Percentiles rank a stretch among this genome's conserved stretches.
These are phyloP conservation scores for Solanum hybrid DNA, from an alignment of 305 asterid genomes.

Conservation along the genomic window DNA sequence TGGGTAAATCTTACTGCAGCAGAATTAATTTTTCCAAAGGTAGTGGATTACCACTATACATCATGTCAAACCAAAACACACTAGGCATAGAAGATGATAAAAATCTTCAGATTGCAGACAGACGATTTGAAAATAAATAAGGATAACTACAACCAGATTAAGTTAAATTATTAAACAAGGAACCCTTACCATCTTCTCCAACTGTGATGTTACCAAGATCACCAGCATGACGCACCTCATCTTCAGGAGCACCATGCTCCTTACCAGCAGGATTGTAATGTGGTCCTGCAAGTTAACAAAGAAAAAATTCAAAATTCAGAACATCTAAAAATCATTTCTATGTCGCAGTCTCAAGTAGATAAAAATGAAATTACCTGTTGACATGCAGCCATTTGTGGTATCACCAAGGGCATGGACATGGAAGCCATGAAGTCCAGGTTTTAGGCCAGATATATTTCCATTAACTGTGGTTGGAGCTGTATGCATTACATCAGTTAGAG, in stretches of 20 bases:
- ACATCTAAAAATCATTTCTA: not conserved
- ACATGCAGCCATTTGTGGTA: slow-evolving; percentile 94
- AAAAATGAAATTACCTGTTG: slow-evolving; percentile 59
- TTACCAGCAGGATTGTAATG: slow-evolving; percentile 85
- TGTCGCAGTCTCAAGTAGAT: not conserved
- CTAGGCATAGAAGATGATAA: not conserved
- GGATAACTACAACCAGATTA: not conserved
- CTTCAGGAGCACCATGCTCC: slow-evolving; percentile 88
- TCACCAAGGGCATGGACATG: slow-evolving; percentile 96
- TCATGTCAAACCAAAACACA: not conserved
- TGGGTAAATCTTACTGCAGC: not conserved
- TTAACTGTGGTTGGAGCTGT: slow-evolving; percentile 70
- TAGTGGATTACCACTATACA: not conserved
- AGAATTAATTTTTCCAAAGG: not conserved
- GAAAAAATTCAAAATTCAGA: not conserved
- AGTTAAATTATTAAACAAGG: not conserved
- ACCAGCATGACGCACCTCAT: slow-evolving; percentile 94
- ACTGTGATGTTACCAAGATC: slow-evolving; percentile 88
- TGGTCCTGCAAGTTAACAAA: slow-evolving; percentile 47
- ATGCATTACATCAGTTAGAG: not conserved
- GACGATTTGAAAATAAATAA: not conserved
- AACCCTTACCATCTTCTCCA: slow-evolving; percentile 60
- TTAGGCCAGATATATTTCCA: slow-evolving; percentile 71
- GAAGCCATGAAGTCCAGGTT: slow-evolving; percentile 90
- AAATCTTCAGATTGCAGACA: not conserved